These are phyloP conservation scores for Apiospora sp. DNA, from an alignment of 2,329 filamentous ascomycete species.

Conservation along the genomic window DNA sequence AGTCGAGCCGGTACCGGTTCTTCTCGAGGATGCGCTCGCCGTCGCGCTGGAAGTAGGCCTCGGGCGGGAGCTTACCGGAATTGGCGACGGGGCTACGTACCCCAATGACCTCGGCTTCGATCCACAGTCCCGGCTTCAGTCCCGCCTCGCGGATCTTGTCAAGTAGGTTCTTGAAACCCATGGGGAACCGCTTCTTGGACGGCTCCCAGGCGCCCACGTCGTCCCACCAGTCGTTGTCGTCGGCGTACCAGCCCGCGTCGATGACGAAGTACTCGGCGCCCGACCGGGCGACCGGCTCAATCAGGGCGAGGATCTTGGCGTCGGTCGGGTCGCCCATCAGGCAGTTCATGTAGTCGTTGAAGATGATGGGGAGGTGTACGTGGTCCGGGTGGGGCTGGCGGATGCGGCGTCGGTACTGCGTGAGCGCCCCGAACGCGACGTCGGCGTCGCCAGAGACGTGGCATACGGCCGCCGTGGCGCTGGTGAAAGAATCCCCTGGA, in stretches of 20 bases:
- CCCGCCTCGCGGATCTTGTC: background rate
- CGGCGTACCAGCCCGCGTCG: slow-evolving; percentile 10
- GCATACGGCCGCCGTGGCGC: background rate
- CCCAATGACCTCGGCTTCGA: slow-evolving; percentile 2
- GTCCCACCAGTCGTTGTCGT: slow-evolving; percentile 9
- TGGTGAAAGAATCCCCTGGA: background rate
- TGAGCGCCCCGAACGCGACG: background rate
- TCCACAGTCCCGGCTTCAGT: background rate
- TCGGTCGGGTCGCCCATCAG: slow-evolving; percentile 15
- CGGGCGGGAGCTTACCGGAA: background rate
- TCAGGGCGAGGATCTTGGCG: background rate
- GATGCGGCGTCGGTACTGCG: background rate
- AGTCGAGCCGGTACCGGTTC: slow-evolving; percentile 8
- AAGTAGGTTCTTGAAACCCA: background rate
- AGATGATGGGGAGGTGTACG: background rate
- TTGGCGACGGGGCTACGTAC: background rate
- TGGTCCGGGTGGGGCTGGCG: background rate
- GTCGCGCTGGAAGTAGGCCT: slow-evolving; percentile 14
- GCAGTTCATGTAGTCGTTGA: slow-evolving; percentile 16
- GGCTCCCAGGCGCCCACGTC: background rate
- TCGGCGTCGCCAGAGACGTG: background rate
- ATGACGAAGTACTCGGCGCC: slow-evolving; percentile 13
- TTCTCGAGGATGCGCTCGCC: background rate
- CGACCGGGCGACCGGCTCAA: background rate
- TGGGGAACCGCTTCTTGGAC: background rate